Base-by-base conservation (phyloP, 371 early-diverging fungal genomes). In the Racocetra persica region DNA sequence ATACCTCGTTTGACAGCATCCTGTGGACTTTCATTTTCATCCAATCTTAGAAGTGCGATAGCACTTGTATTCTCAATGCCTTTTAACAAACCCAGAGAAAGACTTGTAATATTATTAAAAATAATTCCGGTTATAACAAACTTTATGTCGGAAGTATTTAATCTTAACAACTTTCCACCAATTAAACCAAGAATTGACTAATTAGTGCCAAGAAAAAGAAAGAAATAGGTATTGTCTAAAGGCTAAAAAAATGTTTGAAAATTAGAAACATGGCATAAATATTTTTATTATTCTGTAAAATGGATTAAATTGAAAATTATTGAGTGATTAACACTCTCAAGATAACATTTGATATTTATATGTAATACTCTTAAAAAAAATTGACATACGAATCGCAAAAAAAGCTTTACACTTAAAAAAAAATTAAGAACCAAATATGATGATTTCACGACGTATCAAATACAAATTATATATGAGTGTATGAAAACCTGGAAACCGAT, bases 211-310 rank as follows among this genome's bases (percentile, higher is more conserved):
- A 85, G 24, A 86, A 38, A 67, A 87, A 79, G 77, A 86, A 86
- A 70, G 86, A 86, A 11, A 83, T 65, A 4, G 88, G 85, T 77
- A 85, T 82, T 65, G 85, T 84, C 88, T 87, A 87, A 57, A 87
- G 83, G 7, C 20, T 13, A 24, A 82, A 13, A 82, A 84, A 83
- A 87, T 87, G 41, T 86, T 86, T 63, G 88, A 82, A 22, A 87
- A 87, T 72, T 87, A 82, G 10, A 87, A 84, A 57, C 87, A 87
- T 16, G 88, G 88, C 54, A 86, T 87, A 81, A 87, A 80, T 57
- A 87, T 77, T 57, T 87, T 84, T 57, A 88, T 81, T 80, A 84
- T 88, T 26, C 79, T 78, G 52, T 32, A 57, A n/a, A 57, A 18
- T 36, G 4, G 11, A n/a, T n/a, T n/a, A n/a, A n/a, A n/a, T n/a